Conservation (phyloP, 352 stramenopile species). For the Phytopythium mirpurense region DNA sequence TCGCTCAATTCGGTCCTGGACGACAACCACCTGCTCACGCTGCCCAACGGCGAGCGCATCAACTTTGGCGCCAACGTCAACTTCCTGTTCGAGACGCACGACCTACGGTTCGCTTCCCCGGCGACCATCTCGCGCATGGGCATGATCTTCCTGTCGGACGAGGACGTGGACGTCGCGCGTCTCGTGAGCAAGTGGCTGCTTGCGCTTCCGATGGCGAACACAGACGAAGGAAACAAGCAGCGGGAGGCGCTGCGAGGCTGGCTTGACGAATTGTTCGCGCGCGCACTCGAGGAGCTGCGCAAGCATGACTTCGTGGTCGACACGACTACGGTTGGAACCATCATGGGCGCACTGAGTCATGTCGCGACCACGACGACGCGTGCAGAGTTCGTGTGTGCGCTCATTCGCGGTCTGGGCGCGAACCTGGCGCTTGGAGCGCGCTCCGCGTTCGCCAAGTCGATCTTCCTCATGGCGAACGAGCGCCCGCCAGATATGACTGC, state of each 20-base stretch:
- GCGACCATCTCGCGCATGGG: slow-evolving; percentile 96
- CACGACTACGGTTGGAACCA: slow-evolving; percentile 92
- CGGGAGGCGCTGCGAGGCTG: slow-evolving; percentile 63
- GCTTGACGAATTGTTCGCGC: slow-evolving; percentile 93
- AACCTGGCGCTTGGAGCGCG: slow-evolving; percentile 83
- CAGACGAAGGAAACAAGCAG: slow-evolving; percentile 32
- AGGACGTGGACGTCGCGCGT: slow-evolving; percentile 79
- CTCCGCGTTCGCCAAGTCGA: slow-evolving; percentile 83
- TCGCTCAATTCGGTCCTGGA: slow-evolving; percentile 95
- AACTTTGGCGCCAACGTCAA: slow-evolving; percentile 95
- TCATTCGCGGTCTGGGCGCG: slow-evolving; percentile 91
- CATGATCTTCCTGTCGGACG: slow-evolving; percentile 96
- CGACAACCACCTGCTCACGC: slow-evolving; percentile 94
- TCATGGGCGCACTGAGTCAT: slow-evolving; percentile 91
- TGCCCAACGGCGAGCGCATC: slow-evolving; percentile 96
- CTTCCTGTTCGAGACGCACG: slow-evolving; percentile 96
- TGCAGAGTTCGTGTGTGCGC: slow-evolving; percentile 86
- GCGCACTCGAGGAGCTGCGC: slow-evolving; percentile 79
- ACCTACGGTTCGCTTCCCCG: slow-evolving; percentile 92
- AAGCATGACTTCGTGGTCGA: slow-evolving; percentile 87
- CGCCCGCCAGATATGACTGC: slow-evolving; percentile 81
- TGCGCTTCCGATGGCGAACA: slow-evolving; percentile 21
- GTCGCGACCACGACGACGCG: slow-evolving; percentile 64
- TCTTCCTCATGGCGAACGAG: slow-evolving; percentile 91
- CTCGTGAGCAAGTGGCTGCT: slow-evolving; percentile 83